Base-by-base conservation (phyloP, 306 rosid species). In the Vicia faba region DNA sequence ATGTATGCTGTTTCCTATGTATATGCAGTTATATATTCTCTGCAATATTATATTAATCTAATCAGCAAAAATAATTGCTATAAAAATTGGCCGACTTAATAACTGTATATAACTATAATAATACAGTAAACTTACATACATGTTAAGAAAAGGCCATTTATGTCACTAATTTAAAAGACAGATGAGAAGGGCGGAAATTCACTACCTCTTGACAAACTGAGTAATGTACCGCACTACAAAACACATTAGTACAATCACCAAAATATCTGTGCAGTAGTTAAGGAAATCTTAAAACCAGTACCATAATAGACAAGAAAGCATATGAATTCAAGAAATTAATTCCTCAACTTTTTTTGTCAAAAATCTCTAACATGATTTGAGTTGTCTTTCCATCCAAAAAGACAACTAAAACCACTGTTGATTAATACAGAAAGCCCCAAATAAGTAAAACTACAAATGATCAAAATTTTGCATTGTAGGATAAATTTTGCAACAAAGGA, bases 161-260 rank as follows among this genome's bases (percentile, higher is more conserved):
- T 38, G 66, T 64, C 15, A n/a, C 51, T 13, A 59, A 18, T 12
- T 33, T n/a, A 76, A 50, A 66, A 51, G n/a, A 77, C 44, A 43
- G 28, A 46, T 39, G 55, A 40, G 20, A 68, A 48, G 49, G 53
- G 68, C 5, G 36, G 38, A 68, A 31, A 49, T 23, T 44, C 7
- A 40, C 0, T 78, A 93, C 99, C 97, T 88, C 82, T 79, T 85
- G 80, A 77, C 67, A 77, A 86, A 72, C 74, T 81, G 87, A 38
- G 82, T 39, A 3, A 63, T 45, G 39, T 75, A 80, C 68, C 89
- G 83, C 0, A 85, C 46, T n/a, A 93, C 73, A 68, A 88, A 93
- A 88, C 97, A 85, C 86, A 88, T 83, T 74, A 93, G 76, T 46
- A 93, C 83, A 50, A 90, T 53, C 73, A 90, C 83, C 86, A 93